Conservation (phyloP, 2,329 filamentous ascomycete genomes). For the Cladosporium sp. region DNA sequence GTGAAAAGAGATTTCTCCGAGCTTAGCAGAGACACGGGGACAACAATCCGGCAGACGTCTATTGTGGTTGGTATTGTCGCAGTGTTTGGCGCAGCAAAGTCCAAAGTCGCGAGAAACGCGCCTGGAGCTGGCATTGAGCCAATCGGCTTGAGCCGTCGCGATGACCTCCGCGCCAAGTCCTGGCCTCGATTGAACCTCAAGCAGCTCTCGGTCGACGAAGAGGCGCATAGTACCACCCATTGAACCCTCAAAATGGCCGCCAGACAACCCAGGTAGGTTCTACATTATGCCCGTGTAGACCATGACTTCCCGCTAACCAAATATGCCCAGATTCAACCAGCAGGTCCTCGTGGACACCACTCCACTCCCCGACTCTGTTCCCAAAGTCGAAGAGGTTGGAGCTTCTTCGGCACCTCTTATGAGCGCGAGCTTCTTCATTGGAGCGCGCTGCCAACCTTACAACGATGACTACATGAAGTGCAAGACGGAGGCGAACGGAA, state of each 20-base stretch:
- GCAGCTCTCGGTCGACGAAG: slow-evolving; percentile 7
- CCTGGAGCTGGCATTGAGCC: slow-evolving; percentile 1
- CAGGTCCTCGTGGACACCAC: slow-evolving; percentile 91
- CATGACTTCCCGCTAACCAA: background rate
- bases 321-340: slow-evolving; percentile 81
- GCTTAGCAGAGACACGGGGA: background rate
- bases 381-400: slow-evolving; percentile 89
- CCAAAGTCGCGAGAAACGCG: slow-evolving; percentile 11
- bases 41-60: background rate
- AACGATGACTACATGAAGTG: slow-evolving; percentile 99
- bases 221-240: slow-evolving; percentile 7
- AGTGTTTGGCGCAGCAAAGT: slow-evolving; percentile 4
- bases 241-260: slow-evolving; percentile 51
- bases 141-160: slow-evolving; percentile 10
- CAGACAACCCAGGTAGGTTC: slow-evolving; percentile 55
- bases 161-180: slow-evolving; percentile 9
- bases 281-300: slow-evolving; percentile 18
- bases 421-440: slow-evolving; percentile 94
- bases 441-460: slow-evolving; percentile 87
- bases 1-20: too few relatives aligned
- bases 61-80: slow-evolving; percentile 8
- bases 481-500: slow-evolving; percentile 89
- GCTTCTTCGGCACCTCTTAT: slow-evolving; percentile 87
- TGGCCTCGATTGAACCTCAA: background rate
- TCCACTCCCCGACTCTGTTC: slow-evolving; percentile 86